Evolutionary conservation across 768 basidiomycete genomes (phyloP).

Genomic region (Hortiboletus campestris): DNA sequence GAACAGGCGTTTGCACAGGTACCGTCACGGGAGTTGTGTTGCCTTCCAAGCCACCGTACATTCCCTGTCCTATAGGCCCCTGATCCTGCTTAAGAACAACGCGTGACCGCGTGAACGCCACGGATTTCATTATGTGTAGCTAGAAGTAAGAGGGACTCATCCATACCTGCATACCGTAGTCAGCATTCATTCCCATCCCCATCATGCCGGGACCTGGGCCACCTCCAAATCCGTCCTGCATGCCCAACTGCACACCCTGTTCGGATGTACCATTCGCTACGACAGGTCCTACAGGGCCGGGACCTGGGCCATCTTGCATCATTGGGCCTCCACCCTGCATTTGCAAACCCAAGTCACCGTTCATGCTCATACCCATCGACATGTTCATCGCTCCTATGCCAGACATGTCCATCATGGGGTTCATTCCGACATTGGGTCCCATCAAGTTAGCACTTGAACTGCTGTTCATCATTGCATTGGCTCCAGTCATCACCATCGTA

Average conservation of each 20-base stretch:
- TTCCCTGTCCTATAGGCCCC: conserved; percentile 60
- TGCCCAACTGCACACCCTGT: conserved; percentile 39
- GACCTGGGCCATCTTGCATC: conserved; percentile 51
- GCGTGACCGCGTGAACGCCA: conserved; percentile 29
- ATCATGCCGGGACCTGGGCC: conserved; percentile 56
- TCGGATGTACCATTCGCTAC: conserved; percentile 39
- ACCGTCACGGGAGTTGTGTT: conserved; percentile 48
- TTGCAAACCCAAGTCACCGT: conserved; percentile 62
- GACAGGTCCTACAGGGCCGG: conserved; percentile 32
- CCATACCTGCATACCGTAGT: conserved; percentile 75
- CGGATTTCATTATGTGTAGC: conserved; percentile 38
- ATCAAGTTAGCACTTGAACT: conserved; percentile 54
- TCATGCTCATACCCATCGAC: conserved; percentile 58
- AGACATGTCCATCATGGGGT: conserved; percentile 81
- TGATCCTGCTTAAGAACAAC: conserved; percentile 47
- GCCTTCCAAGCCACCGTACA: conserved; percentile 65
- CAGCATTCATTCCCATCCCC: conserved; percentile 68
- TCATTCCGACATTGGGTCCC: conserved; percentile 47
- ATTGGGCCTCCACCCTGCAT: conserved; percentile 47
- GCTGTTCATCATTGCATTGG: conserved; percentile 75
- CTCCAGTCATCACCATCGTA: conserved; percentile 84
- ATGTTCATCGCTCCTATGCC: conserved; percentile 59
- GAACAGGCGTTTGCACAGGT: conserved; percentile 35
- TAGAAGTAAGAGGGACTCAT: conserved; percentile 28
- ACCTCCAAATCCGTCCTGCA: conserved; percentile 42